Evolutionary conservation across 805 yeast species (phyloP).

Genomic region (Metschnikowia borealis): DNA sequence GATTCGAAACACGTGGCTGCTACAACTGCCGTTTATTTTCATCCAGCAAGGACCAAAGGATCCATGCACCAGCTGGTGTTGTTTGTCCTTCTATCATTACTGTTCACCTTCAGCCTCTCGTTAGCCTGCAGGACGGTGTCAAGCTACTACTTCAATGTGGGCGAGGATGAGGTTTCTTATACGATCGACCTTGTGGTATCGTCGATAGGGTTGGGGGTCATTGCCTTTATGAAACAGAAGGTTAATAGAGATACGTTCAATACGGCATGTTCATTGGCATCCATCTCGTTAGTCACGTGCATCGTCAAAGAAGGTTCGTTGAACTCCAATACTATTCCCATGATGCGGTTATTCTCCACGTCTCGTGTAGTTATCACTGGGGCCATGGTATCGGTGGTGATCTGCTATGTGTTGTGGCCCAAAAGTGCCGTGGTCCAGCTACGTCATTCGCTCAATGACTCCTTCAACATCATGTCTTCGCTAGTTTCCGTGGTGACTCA

Average conservation of each 20-base stretch:
- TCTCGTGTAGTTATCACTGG: slow-evolving; percentile 60
- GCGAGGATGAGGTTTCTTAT: slow-evolving; percentile 47
- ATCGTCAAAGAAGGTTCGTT: slow-evolving; percentile 70
- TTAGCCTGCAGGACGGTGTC: slow-evolving; percentile 50
- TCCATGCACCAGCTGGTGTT: slow-evolving; percentile 72
- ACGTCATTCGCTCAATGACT: slow-evolving; percentile 45
- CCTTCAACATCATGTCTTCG: slow-evolving; percentile 50
- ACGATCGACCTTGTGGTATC: slow-evolving; percentile 51
- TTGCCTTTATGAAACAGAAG: slow-evolving; percentile 67
- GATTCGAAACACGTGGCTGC: slow-evolving; percentile 81
- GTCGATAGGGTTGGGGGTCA: slow-evolving; percentile 55
- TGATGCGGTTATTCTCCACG: slow-evolving; percentile 49
- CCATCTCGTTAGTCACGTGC: slow-evolving; percentile 66
- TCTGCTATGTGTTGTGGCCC: slow-evolving; percentile 67
- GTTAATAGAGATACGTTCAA: slow-evolving; percentile 67
- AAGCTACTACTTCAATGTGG: slow-evolving; percentile 40
- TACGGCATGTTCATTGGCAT: slow-evolving; percentile 76
- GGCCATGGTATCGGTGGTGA: slow-evolving; percentile 50
- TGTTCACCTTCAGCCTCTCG: slow-evolving; percentile 52
- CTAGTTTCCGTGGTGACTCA: slow-evolving; percentile 44
- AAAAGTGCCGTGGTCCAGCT: slow-evolving; percentile 48
- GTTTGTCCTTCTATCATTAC: slow-evolving; percentile 53
- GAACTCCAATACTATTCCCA: slow-evolving; percentile 55
- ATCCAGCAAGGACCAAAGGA: slow-evolving; percentile 75
- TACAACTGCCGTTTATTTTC: slow-evolving; percentile 81